phyloP scores from a whole-genome alignment of 2,329 filamentous ascomycete genomes.

The Phoma sp. region DNA sequence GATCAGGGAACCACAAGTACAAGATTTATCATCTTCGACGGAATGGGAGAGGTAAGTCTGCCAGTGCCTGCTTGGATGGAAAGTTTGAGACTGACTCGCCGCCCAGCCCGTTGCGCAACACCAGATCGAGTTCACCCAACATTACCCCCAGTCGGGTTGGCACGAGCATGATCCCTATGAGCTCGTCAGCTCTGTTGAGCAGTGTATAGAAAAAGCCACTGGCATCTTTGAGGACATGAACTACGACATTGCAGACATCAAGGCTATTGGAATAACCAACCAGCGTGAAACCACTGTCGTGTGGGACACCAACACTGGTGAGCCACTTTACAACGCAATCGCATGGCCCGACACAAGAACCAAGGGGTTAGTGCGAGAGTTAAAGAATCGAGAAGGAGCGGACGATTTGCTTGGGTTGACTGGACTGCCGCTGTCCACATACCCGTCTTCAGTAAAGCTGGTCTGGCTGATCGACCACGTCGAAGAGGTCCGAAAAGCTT shows the following conservation, averaged over 20 bases:
- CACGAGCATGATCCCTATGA: conserved; percentile 87
- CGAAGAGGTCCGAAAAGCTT: conserved; percentile 72
- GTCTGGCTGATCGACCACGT: conserved; percentile 80
- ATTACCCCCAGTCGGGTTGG: conserved; percentile 87
- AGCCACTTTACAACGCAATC: conserved; percentile 82
- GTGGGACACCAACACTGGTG: conserved; percentile 81
- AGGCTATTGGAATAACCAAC: conserved; percentile 84
- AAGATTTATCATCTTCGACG: conserved; percentile 89
- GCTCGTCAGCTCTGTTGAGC: conserved; percentile 75
- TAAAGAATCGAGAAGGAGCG: conserved; percentile 71
- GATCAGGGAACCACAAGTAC: conserved; percentile 92
- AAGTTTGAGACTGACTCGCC: conserved; percentile 2
- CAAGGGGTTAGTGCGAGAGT: conserved; percentile 74
- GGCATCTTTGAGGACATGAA: conserved; percentile 74
- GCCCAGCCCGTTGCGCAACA: conserved; percentile 75
- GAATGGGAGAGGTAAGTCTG: conserved; percentile 60
- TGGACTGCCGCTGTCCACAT: conserved; percentile 85
- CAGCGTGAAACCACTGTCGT: conserved; percentile 88
- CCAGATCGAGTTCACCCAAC: conserved; percentile 85
- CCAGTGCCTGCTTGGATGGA: neutral
- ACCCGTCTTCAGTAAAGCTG: conserved; percentile 85
- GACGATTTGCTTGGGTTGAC: conserved; percentile 74
- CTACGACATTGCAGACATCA: conserved; percentile 71
- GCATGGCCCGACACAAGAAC: conserved; percentile 89
- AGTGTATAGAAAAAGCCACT: conserved; percentile 79